phyloP scores from a whole-genome alignment of 495 filamentous ascomycete species.

The Tetracladium marchalianum region DNA sequence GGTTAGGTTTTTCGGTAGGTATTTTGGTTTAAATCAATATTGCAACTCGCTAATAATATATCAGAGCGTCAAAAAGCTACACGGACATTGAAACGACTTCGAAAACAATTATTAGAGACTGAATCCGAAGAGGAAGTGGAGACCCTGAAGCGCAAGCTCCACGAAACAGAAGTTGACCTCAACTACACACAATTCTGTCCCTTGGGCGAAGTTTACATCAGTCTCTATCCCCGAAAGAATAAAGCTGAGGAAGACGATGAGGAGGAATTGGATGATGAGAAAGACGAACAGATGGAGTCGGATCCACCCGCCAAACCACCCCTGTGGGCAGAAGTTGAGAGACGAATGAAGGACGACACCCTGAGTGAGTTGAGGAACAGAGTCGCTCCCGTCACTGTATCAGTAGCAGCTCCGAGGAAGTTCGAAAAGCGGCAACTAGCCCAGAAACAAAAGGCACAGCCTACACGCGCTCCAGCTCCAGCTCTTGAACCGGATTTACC shows the following conservation, averaged over 20 bases:
- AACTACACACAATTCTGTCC: slow-evolving; percentile 84
- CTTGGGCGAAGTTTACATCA: slow-evolving; percentile 66
- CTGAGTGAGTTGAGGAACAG: slow-evolving; percentile 47
- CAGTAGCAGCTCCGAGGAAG: not conserved
- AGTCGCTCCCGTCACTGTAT: not conserved
- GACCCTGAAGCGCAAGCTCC: slow-evolving; percentile 46
- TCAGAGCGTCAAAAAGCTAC: slow-evolving; percentile 79
- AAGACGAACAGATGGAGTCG: not conserved
- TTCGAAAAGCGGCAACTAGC: not conserved
- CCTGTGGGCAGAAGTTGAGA: slow-evolving; percentile 62
- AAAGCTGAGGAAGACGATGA: slow-evolving; percentile 23
- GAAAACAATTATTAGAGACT: slow-evolving; percentile 40
- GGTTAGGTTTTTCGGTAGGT: slow-evolving; percentile 78
- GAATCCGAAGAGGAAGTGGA: slow-evolving; percentile 38
- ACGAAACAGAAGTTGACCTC: slow-evolving; percentile 65
- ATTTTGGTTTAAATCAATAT: too few relatives aligned
- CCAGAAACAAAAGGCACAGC: slow-evolving; percentile 2
- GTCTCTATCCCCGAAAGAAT: slow-evolving; percentile 53
- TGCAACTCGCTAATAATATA: not conserved
- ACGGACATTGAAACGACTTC: slow-evolving; percentile 54
- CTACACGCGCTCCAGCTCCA: not conserved
- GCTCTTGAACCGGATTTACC: not conserved
- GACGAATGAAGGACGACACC: slow-evolving; percentile 56
- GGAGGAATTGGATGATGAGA: slow-evolving; percentile 17
- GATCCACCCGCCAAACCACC: slow-evolving; percentile 29